These are phyloP conservation scores for Durusdinium trenchii DNA, from an alignment of 73 alveolate genomes.

Conservation along the genomic window DNA sequence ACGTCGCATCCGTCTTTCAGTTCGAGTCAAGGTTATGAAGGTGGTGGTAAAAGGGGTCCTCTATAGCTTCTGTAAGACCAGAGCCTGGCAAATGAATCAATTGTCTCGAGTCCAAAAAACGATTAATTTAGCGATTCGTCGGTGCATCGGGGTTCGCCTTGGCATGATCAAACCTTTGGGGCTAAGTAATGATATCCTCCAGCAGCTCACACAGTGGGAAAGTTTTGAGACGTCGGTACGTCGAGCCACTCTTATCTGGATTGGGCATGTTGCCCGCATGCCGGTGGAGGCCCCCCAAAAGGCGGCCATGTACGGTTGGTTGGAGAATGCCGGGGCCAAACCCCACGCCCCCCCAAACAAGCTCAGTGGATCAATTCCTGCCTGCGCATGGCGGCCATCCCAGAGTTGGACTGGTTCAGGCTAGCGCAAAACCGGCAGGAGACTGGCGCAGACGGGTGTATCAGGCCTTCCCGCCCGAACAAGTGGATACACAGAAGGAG, in stretches of 20 bases:
- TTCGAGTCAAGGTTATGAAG: background rate
- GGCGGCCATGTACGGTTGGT: background rate
- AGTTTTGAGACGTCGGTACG: background rate
- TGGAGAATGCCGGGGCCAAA: background rate
- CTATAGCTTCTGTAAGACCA: background rate
- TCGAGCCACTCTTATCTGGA: background rate
- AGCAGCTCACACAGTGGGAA: background rate
- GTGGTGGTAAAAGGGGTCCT: background rate
- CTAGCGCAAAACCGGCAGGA: background rate
- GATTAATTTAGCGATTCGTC: background rate
- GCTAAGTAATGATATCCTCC: background rate
- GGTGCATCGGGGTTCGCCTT: background rate
- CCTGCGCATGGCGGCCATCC: background rate
- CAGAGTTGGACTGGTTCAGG: background rate
- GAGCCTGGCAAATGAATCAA: background rate
- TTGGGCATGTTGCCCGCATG: slow-evolving; percentile 16
- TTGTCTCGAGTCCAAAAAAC: background rate
- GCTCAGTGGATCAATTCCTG: slow-evolving; percentile 15
- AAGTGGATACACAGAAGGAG: background rate
- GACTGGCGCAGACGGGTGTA: background rate
- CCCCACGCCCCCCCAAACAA: background rate
- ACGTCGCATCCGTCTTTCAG: background rate
- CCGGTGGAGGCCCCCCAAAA: background rate
- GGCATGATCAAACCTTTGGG: background rate
- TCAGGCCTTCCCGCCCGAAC: background rate